Base-by-base conservation (phyloP, 495 filamentous ascomycete species). In the Aspergillus avenaceus region DNA sequence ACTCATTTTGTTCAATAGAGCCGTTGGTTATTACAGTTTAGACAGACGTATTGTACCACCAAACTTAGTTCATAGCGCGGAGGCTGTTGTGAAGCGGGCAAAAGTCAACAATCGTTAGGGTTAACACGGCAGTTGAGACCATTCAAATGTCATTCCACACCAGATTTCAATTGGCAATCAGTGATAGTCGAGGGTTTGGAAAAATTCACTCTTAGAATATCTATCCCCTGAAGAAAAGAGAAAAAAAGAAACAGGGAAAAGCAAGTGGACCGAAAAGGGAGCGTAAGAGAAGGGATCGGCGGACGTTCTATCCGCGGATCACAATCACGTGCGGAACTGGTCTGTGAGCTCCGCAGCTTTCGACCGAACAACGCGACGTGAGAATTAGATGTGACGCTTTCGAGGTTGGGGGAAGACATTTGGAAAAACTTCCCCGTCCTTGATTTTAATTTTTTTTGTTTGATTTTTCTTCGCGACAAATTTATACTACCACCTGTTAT, bases 1-100 rank as follows among this genome's bases (percentile, higher is more conserved):
- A 47, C 56, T 60, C 72, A 76, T 76, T 41, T 40, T 69, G 59
- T 24, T 43, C 27, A 3, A 43, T n/a, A 51, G 34, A 29, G 7
- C 13, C 21, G 44, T 29, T 12, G 36, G 46, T 14, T 44, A 26
- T 37, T 45, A 49, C 29, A 38, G 5, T 47, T 42, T 38, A 37
- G 23, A 41, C 38, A 13, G 23, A 16, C 24, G 16, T 32, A 41
- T 34, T 40, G 48, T 38, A 45, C 25, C 28, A 31, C 21, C 26
- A 27, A 52, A 31, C 26, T 44, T 41, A 55, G 53, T 42, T 52
- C 60, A 62, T 62, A 29, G 48, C 56, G 44, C 43, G 55, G 37
- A 29, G 49, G 48, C 44, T 36, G 44, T 31, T 44, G 22, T 18
- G 19, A 41, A 23, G 41, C 14, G 16, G 11, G 19, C 31, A 40